Evolutionary conservation across 2,329 filamentous ascomycete genomes (phyloP).

Genomic region (Pseudocercospora eumusae): DNA sequence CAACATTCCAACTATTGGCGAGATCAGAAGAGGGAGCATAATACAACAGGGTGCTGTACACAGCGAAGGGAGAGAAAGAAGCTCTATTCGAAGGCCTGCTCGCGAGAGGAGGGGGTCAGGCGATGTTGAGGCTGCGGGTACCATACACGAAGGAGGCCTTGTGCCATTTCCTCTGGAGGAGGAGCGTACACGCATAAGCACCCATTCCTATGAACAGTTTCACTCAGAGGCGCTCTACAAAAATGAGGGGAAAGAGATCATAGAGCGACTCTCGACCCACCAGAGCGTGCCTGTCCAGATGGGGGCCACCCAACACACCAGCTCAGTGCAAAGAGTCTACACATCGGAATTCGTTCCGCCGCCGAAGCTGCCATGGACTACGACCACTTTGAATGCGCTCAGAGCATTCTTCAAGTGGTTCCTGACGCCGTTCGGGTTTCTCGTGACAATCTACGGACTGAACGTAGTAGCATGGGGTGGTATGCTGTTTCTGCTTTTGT

Average conservation of each 20-base stretch:
- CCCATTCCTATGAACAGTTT: constrained; percentile 3
- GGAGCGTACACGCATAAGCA: constrained; percentile 19
- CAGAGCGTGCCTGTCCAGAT: constrained; percentile 12
- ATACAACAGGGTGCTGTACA: constrained; percentile 13
- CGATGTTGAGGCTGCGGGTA: background rate
- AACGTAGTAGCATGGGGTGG: constrained; percentile 87
- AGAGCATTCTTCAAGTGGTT: constrained; percentile 71
- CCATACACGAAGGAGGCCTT: constrained; percentile 8
- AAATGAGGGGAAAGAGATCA: constrained; percentile 1
- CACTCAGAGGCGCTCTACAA: constrained; percentile 1
- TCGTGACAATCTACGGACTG: constrained; percentile 75
- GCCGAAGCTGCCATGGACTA: constrained; percentile 24
- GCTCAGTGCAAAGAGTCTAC: constrained; percentile 19
- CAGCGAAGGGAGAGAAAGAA: constrained; percentile 20
- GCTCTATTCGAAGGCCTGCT: constrained; percentile 22
- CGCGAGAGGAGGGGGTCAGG: background rate
- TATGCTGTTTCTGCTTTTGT: constrained; percentile 84
- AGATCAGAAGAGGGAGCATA: constrained; percentile 43
- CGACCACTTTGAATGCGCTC: constrained; percentile 42
- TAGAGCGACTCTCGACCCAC: constrained; percentile 13
- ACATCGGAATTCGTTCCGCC: constrained; percentile 47
- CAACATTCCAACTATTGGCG: constrained; percentile 46
- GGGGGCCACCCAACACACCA: constrained; percentile 12
- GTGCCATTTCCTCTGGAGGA: constrained; percentile 30
- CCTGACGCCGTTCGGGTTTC: constrained; percentile 72